Percentiles rank a stretch among this genome's conserved stretches.
Evolutionary conservation across 2,329 filamentous ascomycete genomes (phyloP).

Genomic region (Aspergillus sergii): DNA sequence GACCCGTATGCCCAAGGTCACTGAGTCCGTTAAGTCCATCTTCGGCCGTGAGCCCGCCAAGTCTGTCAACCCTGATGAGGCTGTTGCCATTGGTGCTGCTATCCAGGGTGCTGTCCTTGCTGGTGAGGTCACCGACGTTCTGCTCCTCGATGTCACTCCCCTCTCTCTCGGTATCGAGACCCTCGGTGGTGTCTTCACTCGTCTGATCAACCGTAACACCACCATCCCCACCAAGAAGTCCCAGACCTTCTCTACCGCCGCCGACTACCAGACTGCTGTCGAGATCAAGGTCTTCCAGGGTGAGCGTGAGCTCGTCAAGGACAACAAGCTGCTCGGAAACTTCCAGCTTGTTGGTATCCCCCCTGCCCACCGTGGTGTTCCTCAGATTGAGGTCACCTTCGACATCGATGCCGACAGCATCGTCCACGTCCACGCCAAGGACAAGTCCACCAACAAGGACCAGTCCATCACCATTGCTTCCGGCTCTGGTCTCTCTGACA

Average conservation of each 20-base stretch:
- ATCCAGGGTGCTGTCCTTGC: constrained; percentile 96
- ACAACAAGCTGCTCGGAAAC: constrained; percentile 99
- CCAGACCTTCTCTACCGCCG: constrained; percentile 94
- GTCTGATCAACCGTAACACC: constrained; percentile 98
- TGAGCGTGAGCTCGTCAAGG: constrained; percentile 97
- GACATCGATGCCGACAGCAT: constrained; percentile 98
- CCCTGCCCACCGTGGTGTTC: constrained; percentile 92
- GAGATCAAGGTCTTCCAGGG: constrained; percentile 99
- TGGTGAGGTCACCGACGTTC: constrained; percentile 93
- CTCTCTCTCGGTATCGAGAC: constrained; percentile 98
- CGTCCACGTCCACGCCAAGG: constrained; percentile 96
- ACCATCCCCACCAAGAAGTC: constrained; percentile 99
- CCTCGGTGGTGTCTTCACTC: constrained; percentile 95
- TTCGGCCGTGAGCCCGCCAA: constrained; percentile 96
- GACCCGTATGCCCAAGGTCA: constrained; percentile 99
- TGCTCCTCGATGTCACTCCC: constrained; percentile 93
- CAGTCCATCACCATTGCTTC: constrained; percentile 99
- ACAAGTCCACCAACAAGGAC: constrained; percentile 99
- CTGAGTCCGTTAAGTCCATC: constrained; percentile 92
- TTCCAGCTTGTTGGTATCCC: constrained; percentile 99
- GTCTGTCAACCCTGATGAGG: constrained; percentile 98
- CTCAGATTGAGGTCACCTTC: constrained; percentile 96
- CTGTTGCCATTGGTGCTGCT: constrained; percentile 94
- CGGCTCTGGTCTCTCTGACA: constrained; percentile 91
- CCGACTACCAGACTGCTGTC: constrained; percentile 97